Percentiles rank a stretch among this genome's conserved stretches.
Evolutionary conservation across 2,329 filamentous ascomycete species (phyloP).

Genomic region (Cadophora sp.): DNA sequence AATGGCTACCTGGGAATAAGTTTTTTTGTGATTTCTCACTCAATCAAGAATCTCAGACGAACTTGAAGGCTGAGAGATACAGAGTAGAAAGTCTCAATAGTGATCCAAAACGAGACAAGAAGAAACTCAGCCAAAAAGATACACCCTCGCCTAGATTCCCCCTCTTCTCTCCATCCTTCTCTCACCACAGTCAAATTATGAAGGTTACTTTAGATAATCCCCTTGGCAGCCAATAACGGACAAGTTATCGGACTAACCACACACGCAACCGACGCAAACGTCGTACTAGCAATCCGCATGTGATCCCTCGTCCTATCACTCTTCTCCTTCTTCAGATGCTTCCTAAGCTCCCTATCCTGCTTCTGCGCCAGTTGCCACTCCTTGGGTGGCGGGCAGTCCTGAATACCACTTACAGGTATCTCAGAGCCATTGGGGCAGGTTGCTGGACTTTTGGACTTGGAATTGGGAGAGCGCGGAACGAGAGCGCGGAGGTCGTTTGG

Average conservation of each 20-base stretch:
- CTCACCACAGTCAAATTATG: no score
- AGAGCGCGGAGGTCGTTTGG: background rate
- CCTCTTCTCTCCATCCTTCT: background rate
- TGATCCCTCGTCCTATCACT: slow-evolving; percentile 1
- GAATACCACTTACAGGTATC: background rate
- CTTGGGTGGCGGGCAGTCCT: background rate
- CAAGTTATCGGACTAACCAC: background rate
- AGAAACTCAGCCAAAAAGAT: no score
- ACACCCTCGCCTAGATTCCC: background rate
- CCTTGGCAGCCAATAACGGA: background rate
- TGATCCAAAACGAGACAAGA: no score
- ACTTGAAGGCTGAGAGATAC: no score
- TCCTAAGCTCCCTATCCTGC: background rate
- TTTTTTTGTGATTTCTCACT: no score
- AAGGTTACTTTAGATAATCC: background rate
- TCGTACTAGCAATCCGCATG: background rate
- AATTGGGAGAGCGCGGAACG: background rate
- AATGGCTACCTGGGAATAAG: no score
- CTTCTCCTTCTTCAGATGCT: slow-evolving; percentile 10
- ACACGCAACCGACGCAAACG: background rate
- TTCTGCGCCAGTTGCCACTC: slow-evolving; percentile 1
- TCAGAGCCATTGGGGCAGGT: background rate
- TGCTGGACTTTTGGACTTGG: background rate
- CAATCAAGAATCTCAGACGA: no score
- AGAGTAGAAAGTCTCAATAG: no score